A percentile compares a stretch with the other conserved stretches of the same genome.
phyloP scores from a whole-genome alignment of 768 basidiomycete species.

The Tubosaeta sp. region DNA sequence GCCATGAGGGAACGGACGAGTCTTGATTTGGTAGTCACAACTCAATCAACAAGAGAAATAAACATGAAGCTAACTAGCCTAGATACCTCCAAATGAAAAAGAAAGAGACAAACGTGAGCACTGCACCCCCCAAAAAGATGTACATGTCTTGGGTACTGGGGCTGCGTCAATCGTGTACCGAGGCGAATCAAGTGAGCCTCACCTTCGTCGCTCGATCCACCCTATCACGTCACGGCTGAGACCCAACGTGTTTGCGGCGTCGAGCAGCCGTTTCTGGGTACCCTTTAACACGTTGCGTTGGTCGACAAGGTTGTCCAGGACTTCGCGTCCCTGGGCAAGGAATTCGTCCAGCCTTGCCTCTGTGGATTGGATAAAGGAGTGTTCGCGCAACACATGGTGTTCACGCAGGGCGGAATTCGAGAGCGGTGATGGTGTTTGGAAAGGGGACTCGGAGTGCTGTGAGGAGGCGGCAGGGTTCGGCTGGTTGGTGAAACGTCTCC shows the following conservation, averaged over 20 bases:
- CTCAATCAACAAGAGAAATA: background rate
- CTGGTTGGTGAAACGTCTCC: conserved; percentile 54
- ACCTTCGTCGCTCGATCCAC: conserved; percentile 97
- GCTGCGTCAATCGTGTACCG: conserved; percentile 9
- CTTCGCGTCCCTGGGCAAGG: conserved; percentile 87
- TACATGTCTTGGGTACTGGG: conserved; percentile 91
- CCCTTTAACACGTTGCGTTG: conserved; percentile 93
- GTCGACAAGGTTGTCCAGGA: conserved; percentile 86
- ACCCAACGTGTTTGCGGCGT: conserved; percentile 92
- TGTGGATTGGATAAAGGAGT: conserved; percentile 82
- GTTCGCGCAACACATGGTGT: conserved; percentile 79
- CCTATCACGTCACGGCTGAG: conserved; percentile 92
- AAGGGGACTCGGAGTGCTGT: conserved; percentile 85
- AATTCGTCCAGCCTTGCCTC: conserved; percentile 84
- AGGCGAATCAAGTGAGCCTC: conserved; percentile 1
- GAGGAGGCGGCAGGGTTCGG: conserved; percentile 40
- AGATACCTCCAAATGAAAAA: conserved; percentile 90
- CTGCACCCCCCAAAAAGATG: conserved; percentile 81
- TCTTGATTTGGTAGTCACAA: conserved; percentile 14
- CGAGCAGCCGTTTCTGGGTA: conserved; percentile 81
- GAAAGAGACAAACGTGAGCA: conserved; percentile 91
- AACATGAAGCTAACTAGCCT: conserved; percentile 39
- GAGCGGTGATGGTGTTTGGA: conserved; percentile 56
- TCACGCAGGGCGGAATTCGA: conserved; percentile 59
- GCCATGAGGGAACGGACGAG: conserved; percentile 11